Conservation (phyloP, 768 basidiomycete species). For the Mycena amicta region DNA sequence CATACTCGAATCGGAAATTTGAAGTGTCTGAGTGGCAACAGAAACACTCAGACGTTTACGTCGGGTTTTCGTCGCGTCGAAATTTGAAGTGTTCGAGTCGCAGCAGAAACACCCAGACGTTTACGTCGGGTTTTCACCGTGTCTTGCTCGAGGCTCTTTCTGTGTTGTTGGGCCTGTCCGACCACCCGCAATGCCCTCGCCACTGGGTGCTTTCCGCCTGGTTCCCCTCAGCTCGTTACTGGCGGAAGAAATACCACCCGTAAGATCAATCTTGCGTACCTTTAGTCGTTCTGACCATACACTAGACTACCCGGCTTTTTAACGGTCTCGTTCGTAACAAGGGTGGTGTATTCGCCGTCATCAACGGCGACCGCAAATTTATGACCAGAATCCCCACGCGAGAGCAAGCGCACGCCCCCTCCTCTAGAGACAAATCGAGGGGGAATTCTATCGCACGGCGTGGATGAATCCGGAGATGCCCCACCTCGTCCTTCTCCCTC, state of each 20-base stretch:
- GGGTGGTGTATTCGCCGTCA: not conserved
- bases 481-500: not conserved
- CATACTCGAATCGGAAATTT: no score
- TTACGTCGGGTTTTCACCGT: no score
- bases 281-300: not conserved
- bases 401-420: not conserved
- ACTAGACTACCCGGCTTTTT: not conserved
- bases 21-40: no score
- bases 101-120: no score
- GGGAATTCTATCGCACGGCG: not conserved
- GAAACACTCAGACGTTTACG: no score
- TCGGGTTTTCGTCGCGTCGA: no score
- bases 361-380: not conserved
- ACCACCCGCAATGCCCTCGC: no score
- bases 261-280: not conserved
- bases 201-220: no score
- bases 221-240: no score
- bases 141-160: no score
- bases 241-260: not conserved
- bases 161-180: no score
- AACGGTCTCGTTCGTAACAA: not conserved
- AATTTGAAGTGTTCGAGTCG: no score
- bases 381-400: not conserved
- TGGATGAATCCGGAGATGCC: not conserved
- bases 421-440: not conserved